Evolutionary conservation across 305 asterid genomes (phyloP).

Genomic region (Caryopteris hybrid): DNA sequence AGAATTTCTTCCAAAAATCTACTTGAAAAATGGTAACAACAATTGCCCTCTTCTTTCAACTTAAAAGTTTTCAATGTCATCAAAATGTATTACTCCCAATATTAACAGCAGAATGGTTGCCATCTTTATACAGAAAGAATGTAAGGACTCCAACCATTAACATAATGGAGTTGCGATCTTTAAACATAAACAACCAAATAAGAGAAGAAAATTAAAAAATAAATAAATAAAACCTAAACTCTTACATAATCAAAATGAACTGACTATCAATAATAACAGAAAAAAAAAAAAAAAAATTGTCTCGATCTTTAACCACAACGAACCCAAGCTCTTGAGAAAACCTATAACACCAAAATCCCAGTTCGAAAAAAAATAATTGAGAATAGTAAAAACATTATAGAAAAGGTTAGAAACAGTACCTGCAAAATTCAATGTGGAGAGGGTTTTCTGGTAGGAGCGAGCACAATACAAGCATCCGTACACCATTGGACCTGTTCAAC

Average conservation of each 20-base stretch:
- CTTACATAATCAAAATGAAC: not conserved
- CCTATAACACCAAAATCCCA: not conserved
- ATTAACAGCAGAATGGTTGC: no score
- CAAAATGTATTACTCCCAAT: no score
- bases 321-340: not conserved
- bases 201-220: no score
- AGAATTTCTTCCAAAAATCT: no score
- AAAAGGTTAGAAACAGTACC: constrained; percentile 30
- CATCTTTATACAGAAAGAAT: not conserved
- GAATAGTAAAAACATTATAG: not conserved
- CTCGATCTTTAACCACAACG: not conserved
- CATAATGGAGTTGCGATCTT: not conserved
- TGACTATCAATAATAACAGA: not conserved
- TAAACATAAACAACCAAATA: not conserved
- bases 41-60: no score
- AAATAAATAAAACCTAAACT: no score
- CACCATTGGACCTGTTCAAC: constrained; percentile 88
- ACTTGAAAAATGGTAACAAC: no score
- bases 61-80: no score
- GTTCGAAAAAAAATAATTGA: not conserved
- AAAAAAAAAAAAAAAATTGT: no score
- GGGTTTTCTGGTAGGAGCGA: constrained; percentile 66
- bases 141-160: not conserved
- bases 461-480: constrained; percentile 90
- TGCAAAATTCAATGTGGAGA: constrained; percentile 79